Percentiles rank a stretch among this genome's conserved stretches.
These are phyloP conservation scores for Jamesozyma lodderae DNA, from an alignment of 805 yeast species.

Conservation along the genomic window DNA sequence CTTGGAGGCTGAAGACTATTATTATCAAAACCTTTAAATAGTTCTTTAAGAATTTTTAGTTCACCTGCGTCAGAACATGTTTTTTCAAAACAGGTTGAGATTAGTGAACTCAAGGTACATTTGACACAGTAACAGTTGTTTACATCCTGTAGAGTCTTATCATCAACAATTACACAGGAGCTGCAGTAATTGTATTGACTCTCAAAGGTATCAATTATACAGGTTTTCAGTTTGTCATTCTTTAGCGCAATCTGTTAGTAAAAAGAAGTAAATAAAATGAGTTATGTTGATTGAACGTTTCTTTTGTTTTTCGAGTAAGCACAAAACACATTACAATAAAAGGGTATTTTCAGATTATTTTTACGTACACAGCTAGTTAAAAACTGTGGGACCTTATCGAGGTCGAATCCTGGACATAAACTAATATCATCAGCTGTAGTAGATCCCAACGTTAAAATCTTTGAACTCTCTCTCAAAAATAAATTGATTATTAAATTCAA, in stretches of 20 bases:
- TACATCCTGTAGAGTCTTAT: slow-evolving; percentile 6
- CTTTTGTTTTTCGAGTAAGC: background rate
- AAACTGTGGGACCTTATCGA: background rate
- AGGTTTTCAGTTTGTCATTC: slow-evolving; percentile 5
- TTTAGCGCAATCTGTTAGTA: background rate
- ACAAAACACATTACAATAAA: no score
- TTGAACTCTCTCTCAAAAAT: no score
- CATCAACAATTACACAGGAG: slow-evolving; percentile 12
- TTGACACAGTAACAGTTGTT: slow-evolving; percentile 18
- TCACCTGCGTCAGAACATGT: background rate
- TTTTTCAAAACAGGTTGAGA: slow-evolving; percentile 8
- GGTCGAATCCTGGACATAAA: background rate
- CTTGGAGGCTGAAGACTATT: background rate
- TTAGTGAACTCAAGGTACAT: slow-evolving; percentile 12
- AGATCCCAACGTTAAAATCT: background rate
- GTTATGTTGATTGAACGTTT: no score
- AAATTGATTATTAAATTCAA: no score
- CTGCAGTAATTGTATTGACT: slow-evolving; percentile 10
- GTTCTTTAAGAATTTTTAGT: background rate
- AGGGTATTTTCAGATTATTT: background rate
- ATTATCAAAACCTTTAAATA: background rate
- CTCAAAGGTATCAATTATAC: slow-evolving; percentile 8
- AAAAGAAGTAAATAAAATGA: background rate
- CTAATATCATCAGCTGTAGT: background rate
- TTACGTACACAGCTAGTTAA: slow-evolving; percentile 2